Evolutionary conservation across 73 alveolate species (phyloP).

Genomic region (Tetrahymena malaccensis): DNA sequence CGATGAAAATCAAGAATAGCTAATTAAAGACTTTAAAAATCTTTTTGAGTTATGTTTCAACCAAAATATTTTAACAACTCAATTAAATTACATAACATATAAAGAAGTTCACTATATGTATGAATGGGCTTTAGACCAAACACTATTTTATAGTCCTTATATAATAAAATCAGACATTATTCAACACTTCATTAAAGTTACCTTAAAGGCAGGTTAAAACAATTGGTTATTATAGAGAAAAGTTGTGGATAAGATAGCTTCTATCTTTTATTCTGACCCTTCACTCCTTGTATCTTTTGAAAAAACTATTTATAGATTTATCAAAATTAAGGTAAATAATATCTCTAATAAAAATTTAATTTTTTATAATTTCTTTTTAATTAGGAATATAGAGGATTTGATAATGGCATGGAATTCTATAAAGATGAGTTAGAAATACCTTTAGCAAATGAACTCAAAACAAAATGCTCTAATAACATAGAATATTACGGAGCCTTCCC

Average conservation of each 20-base stretch:
- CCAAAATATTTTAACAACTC: not conserved
- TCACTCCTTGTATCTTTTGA: not conserved
- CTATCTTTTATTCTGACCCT: conserved; percentile 4
- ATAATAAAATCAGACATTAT: not conserved
- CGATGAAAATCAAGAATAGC: not conserved
- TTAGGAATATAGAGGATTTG: conserved; percentile 33
- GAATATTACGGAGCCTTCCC: conserved; percentile 43
- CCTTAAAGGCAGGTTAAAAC: conserved; percentile 3
- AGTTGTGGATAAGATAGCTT: conserved; percentile 9
- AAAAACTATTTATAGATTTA: not conserved
- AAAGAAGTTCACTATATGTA: not conserved
- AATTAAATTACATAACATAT: not conserved
- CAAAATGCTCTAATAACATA: not conserved
- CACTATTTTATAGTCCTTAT: not conserved
- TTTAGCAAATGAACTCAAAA: conserved; percentile 23
- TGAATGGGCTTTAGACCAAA: not conserved
- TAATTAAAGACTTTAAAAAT: not conserved
- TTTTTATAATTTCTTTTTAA: not conserved
- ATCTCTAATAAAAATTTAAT: not conserved
- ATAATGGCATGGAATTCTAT: not conserved
- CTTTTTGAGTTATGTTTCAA: not conserved
- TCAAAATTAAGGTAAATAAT: not conserved
- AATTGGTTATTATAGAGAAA: conserved; percentile 29
- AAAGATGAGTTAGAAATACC: conserved; percentile 17
- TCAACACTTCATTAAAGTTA: not conserved